These are phyloP conservation scores for Avena sativa DNA, from an alignment of 176 grass and related monocot genomes.

Conservation along the genomic window DNA sequence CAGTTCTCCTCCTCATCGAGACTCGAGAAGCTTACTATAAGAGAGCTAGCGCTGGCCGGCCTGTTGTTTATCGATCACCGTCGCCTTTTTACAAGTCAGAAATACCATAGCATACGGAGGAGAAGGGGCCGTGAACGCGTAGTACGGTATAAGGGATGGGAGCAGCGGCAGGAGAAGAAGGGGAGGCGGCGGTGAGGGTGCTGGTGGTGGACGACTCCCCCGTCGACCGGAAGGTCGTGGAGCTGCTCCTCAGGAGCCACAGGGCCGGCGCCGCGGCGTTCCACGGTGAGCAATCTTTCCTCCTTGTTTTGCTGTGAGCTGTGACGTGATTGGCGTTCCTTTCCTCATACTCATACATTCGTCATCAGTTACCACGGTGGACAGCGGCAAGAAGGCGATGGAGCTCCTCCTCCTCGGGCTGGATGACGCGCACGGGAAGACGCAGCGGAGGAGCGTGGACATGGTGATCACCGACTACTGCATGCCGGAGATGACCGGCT, in stretches of 20 bases:
- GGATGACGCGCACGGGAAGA: background rate
- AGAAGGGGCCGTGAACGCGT: too few species aligned
- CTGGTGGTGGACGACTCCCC: slow-evolving; percentile 93
- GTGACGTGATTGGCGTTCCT: background rate
- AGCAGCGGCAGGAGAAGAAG: slow-evolving; percentile 11
- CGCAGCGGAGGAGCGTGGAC: slow-evolving; percentile 58
- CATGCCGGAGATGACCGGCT: slow-evolving; percentile 98
- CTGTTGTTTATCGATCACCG: background rate
- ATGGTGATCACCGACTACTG: slow-evolving; percentile 93
- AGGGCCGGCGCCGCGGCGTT: slow-evolving; percentile 43
- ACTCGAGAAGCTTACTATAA: background rate
- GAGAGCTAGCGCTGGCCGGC: background rate
- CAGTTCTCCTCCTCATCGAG: background rate
- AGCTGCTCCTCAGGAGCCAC: slow-evolving; percentile 67
- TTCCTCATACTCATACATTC: background rate
- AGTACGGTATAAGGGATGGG: background rate
- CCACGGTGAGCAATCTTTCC: slow-evolving; percentile 45
- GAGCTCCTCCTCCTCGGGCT: slow-evolving; percentile 76
- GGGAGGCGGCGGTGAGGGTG: slow-evolving; percentile 56
- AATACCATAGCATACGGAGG: background rate
- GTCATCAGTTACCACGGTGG: slow-evolving; percentile 76
- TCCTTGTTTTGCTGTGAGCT: background rate
- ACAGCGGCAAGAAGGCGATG: slow-evolving; percentile 90
- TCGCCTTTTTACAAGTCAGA: background rate
- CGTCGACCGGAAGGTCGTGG: slow-evolving; percentile 69